These are phyloP conservation scores for Morella rubra DNA, from an alignment of 306 rosid species.

Conservation along the genomic window DNA sequence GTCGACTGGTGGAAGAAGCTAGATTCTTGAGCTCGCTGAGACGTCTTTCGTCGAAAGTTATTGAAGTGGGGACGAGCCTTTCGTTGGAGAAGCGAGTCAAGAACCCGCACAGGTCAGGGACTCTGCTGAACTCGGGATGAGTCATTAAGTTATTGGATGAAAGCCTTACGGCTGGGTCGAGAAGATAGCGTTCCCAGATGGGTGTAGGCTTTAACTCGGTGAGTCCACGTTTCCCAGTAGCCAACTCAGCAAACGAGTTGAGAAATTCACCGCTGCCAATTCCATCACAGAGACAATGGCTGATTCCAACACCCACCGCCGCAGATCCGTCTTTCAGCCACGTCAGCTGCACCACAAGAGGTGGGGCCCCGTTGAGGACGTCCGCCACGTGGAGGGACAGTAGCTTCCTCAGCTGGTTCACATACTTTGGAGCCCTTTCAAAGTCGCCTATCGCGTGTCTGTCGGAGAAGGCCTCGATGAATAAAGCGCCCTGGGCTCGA, in stretches of 20 bases:
- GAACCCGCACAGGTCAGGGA: slow-evolving; percentile 69
- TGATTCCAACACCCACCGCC: slow-evolving; percentile 71
- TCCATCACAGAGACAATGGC: slow-evolving; percentile 77
- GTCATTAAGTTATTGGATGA: not conserved
- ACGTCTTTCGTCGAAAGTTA: slow-evolving; percentile 35
- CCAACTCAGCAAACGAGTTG: slow-evolving; percentile 55
- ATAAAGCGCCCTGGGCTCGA: slow-evolving; percentile 67
- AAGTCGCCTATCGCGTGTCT: slow-evolving; percentile 41
- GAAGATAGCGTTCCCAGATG: slow-evolving; percentile 75
- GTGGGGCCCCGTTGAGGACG: slow-evolving; percentile 76
- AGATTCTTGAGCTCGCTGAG: slow-evolving; percentile 43
- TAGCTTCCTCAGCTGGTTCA: slow-evolving; percentile 61
- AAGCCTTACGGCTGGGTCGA: slow-evolving; percentile 25
- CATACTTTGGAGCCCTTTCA: slow-evolving; percentile 53
- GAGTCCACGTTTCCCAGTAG: slow-evolving; percentile 28
- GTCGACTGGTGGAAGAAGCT: slow-evolving; percentile 35
- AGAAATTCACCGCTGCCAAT: slow-evolving; percentile 77
- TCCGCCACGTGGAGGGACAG: slow-evolving; percentile 58
- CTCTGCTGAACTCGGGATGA: slow-evolving; percentile 53
- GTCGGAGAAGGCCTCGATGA: slow-evolving; percentile 66
- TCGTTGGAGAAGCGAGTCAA: slow-evolving; percentile 48
- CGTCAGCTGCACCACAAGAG: slow-evolving; percentile 71
- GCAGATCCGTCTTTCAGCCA: slow-evolving; percentile 75
- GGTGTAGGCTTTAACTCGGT: slow-evolving; percentile 34
- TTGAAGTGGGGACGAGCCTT: slow-evolving; percentile 55